Percentiles rank a stretch among this genome's conserved stretches.
phyloP scores from a whole-genome alignment of 2,329 filamentous ascomycete species.

The Fusarium sp. region DNA sequence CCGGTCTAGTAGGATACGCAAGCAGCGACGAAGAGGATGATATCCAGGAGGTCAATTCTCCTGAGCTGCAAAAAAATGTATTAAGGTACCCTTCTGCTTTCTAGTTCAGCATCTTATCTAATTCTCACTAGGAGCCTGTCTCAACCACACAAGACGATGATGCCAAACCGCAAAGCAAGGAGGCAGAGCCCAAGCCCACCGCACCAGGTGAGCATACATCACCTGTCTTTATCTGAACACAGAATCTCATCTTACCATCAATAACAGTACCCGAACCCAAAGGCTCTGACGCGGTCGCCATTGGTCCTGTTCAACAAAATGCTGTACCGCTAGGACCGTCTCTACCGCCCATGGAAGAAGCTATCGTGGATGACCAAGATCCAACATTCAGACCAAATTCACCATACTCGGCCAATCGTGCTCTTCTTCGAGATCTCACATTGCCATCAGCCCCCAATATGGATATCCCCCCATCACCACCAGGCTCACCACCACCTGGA shows the following conservation, averaged over 20 bases:
- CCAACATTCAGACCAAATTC: slow-evolving; percentile 59
- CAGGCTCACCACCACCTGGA: slow-evolving; percentile 64
- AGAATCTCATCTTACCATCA: not conserved
- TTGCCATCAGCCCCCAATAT: slow-evolving; percentile 78
- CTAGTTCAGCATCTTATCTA: slow-evolving; percentile 5
- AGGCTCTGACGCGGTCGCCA: slow-evolving; percentile 25
- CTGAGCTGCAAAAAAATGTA: slow-evolving; percentile 22
- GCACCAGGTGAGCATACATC: slow-evolving; percentile 10
- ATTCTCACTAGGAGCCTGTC: slow-evolving; percentile 16
- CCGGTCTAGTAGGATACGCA: slow-evolving; percentile 61
- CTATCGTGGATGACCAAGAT: slow-evolving; percentile 37
- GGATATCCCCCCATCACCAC: slow-evolving; percentile 79
- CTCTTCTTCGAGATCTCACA: slow-evolving; percentile 76
- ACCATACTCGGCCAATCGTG: slow-evolving; percentile 74
- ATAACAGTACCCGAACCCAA: slow-evolving; percentile 13
- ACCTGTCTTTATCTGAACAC: not conserved
- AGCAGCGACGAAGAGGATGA: slow-evolving; percentile 65
- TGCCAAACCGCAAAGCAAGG: slow-evolving; percentile 1
- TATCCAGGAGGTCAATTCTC: slow-evolving; percentile 23
- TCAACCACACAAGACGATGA: slow-evolving; percentile 2
- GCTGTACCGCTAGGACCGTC: slow-evolving; percentile 54
- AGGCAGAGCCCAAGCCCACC: not conserved
- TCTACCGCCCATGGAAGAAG: slow-evolving; percentile 49
- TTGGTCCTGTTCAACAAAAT: slow-evolving; percentile 49
- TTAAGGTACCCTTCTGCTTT: not conserved